Evolutionary conservation across 1,139 yeast species (phyloP).

Genomic region (Suhomyces bokatorum): DNA sequence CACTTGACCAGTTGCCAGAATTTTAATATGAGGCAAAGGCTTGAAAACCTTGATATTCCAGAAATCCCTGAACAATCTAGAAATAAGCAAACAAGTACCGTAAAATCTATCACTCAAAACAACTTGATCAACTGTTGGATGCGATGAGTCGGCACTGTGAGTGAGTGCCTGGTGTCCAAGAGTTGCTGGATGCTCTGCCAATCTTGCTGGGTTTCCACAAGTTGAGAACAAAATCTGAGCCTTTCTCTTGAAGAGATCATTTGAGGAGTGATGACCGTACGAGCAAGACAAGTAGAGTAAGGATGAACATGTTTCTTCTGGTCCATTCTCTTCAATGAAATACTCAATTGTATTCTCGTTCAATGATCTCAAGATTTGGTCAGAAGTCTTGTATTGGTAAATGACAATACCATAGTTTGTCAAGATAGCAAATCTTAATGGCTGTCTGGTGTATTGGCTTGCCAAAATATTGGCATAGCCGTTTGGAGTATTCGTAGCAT

Average conservation of each 20-base stretch:
- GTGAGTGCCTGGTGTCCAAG: slow-evolving; percentile 10
- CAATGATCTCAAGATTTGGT: slow-evolving; percentile 68
- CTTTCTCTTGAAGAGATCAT: slow-evolving; percentile 48
- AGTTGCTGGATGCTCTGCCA: slow-evolving; percentile 29
- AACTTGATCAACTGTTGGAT: slow-evolving; percentile 64
- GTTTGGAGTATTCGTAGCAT: slow-evolving; percentile 68
- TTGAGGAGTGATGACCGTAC: slow-evolving; percentile 52
- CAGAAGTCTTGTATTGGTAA: slow-evolving; percentile 78
- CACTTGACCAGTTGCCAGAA: slow-evolving; percentile 30
- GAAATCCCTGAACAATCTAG: slow-evolving; percentile 73
- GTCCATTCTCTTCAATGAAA: slow-evolving; percentile 51
- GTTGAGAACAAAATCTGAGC: slow-evolving; percentile 55
- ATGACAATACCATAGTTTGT: slow-evolving; percentile 78
- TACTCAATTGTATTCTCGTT: slow-evolving; percentile 57
- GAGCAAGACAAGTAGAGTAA: slow-evolving; percentile 82
- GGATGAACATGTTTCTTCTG: slow-evolving; percentile 81
- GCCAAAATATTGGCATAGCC: slow-evolving; percentile 86
- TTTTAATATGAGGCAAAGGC: slow-evolving; percentile 46
- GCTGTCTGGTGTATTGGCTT: slow-evolving; percentile 68
- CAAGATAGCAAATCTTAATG: slow-evolving; percentile 73
- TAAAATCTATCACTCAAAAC: slow-evolving; percentile 88
- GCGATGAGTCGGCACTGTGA: slow-evolving; percentile 17
- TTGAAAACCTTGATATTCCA: slow-evolving; percentile 76
- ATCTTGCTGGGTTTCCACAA: slow-evolving; percentile 55
- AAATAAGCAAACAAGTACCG: slow-evolving; percentile 79